A percentile compares a stretch with the other conserved stretches of the same genome.
These are phyloP conservation scores for Fusarium goolgardi DNA, from an alignment of 2,329 filamentous ascomycete genomes.

Conservation along the genomic window DNA sequence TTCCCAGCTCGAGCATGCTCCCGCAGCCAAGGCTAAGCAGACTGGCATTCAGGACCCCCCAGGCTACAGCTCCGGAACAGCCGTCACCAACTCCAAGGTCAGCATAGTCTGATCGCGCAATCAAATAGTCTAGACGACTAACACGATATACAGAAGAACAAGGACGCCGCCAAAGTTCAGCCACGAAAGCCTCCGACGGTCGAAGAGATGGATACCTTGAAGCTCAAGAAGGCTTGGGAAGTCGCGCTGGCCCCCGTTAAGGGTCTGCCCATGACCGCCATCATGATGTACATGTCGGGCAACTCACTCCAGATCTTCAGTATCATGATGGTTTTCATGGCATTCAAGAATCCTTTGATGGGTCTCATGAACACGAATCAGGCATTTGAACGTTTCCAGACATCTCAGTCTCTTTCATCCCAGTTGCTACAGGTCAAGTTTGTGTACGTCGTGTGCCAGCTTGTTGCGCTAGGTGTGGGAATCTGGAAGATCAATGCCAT, in stretches of 20 bases:
- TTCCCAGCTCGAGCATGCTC: constrained; percentile 77
- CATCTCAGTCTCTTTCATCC: constrained; percentile 75
- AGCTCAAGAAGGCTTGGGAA: constrained; percentile 99
- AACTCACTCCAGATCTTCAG: constrained; percentile 98
- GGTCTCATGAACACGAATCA: constrained; percentile 85
- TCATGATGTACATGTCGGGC: constrained; percentile 99
- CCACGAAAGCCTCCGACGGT: constrained; percentile 75
- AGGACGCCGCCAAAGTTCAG: constrained; percentile 62
- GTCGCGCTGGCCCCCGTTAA: constrained; percentile 93
- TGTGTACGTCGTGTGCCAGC: constrained; percentile 88
- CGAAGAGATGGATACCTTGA: constrained; percentile 93
- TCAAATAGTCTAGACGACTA: constrained; percentile 3
- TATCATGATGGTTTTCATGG: constrained; percentile 99
- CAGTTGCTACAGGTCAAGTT: constrained; percentile 86
- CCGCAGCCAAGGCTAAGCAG: constrained; percentile 73
- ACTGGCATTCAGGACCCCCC: constrained; percentile 83
- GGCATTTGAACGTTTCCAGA: constrained; percentile 90
- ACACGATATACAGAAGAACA: constrained; percentile 58
- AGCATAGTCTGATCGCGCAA: constrained; percentile 8
- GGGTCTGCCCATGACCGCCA: constrained; percentile 94
- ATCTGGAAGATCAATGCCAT: constrained; percentile 98
- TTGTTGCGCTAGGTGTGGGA: constrained; percentile 84
- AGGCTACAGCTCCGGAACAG: constrained; percentile 74
- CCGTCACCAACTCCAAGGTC: constrained; percentile 66
- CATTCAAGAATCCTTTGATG: constrained; percentile 95